Conservation (phyloP, 1,139 yeast genomes). For the Saccharomyces hybrid region DNA sequence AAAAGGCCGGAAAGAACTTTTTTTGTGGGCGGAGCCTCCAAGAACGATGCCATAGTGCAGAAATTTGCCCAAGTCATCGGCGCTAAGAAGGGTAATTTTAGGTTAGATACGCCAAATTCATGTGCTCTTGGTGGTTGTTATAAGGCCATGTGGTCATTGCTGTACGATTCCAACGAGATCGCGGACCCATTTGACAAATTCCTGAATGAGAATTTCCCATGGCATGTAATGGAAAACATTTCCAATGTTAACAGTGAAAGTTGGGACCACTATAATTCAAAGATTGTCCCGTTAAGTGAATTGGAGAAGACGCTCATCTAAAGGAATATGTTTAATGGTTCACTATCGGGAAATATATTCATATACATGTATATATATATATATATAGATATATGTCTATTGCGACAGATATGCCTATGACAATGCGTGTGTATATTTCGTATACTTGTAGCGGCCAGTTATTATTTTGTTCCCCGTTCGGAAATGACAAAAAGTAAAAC, state of each 20-base stretch:
- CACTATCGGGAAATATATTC: background rate
- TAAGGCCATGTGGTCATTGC: slow-evolving; percentile 68
- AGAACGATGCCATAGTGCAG: slow-evolving; percentile 56
- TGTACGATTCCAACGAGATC: slow-evolving; percentile 10
- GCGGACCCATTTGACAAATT: slow-evolving; percentile 33
- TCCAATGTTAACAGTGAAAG: slow-evolving; percentile 20
- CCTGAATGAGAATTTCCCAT: slow-evolving; percentile 41
- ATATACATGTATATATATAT: too few species aligned
- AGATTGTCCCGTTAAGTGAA: slow-evolving; percentile 31
- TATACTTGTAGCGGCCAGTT: background rate
- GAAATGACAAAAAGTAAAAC: background rate
- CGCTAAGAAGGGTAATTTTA: slow-evolving; percentile 52
- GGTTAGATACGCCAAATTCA: slow-evolving; percentile 77
- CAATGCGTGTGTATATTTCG: background rate
- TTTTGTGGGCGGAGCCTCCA: slow-evolving; percentile 85
- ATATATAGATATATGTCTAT: background rate
- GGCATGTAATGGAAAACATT: slow-evolving; percentile 41
- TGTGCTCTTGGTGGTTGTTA: slow-evolving; percentile 95
- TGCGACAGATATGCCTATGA: background rate
- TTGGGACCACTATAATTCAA: slow-evolving; percentile 32
- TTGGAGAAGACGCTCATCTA: slow-evolving; percentile 23
- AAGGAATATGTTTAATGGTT: background rate
- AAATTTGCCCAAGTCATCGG: slow-evolving; percentile 73
- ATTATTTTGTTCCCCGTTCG: background rate
- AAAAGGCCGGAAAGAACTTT: slow-evolving; percentile 61